Base-by-base conservation (phyloP, 257 asterid genomes). In the Scutellaria baicalensis region DNA sequence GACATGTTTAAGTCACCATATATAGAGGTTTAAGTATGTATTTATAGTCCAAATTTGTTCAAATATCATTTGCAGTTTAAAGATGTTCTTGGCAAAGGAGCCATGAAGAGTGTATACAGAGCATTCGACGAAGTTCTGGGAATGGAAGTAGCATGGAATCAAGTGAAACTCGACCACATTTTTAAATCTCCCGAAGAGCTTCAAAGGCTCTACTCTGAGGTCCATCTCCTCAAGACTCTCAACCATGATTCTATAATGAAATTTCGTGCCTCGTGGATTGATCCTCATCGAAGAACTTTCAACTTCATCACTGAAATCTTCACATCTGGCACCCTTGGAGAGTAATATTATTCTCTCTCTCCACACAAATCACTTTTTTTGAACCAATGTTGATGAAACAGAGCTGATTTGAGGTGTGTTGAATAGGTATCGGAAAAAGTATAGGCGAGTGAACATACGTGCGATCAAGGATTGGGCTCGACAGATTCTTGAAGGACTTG, bases 141-240 rank as follows among this genome's bases (percentile, higher is more conserved):
- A 51, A 78, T 62, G 78, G 97, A 91, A 76, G 97, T 88, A 17
- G 97, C 97, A 9, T 91, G 97, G 97, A 91, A 88, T 80, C 96
- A 78, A 55, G 89, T 88, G 35, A 86, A 83, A 69, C 89, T 91
- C 1, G 79, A 84, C 64, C 71, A 78, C 3, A 76, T 77, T 9
- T 84, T 83, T 17, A 56, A 70, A 8, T 82, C 94, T 31, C 88
- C 89, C 0, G 84, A 83, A 1, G 87, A 84, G 43, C 66, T 88
- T 64, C 90, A 83, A 35, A 76, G 96, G 48, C 89, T 90, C 4
- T 83, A 88, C 83, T 86, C 90, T 5, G 97, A 90, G 76, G 97
- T 90, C 64, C 88, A 81, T 75, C 89, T 90, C 47, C 96, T 90
- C 78, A 79, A 86, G 76, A 81, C 65, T 47, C 90, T 90, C 35